phyloP scores from a whole-genome alignment of 768 basidiomycete species.

The Leccinum disarticulatum region DNA sequence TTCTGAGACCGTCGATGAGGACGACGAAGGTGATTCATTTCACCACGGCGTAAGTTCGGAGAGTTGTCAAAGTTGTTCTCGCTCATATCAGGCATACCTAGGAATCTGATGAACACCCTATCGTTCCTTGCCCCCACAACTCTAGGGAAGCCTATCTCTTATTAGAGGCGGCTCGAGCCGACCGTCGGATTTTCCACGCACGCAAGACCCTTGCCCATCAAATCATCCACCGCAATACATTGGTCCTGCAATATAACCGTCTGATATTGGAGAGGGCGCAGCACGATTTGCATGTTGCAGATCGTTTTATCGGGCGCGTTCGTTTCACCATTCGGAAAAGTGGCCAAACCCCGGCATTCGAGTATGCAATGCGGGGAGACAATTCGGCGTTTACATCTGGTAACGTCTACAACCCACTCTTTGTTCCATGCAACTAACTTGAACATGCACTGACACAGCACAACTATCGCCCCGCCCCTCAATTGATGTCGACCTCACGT shows the following conservation, averaged over 20 bases:
- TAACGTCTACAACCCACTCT: background rate
- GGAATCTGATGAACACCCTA: background rate
- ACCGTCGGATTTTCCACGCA: background rate
- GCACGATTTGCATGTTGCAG: background rate
- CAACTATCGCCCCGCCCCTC: background rate
- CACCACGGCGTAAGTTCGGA: background rate
- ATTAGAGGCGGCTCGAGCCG: background rate
- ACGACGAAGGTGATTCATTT: background rate
- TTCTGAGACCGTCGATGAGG: background rate
- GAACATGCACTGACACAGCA: background rate
- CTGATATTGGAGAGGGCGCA: background rate
- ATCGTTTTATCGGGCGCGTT: background rate
- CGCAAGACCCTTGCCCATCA: background rate
- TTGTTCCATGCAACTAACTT: background rate
- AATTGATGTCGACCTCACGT: background rate
- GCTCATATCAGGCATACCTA: background rate
- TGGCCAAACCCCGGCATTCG: background rate
- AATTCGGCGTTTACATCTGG: background rate
- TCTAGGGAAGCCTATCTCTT: background rate
- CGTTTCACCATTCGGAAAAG: background rate
- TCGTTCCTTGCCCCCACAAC: background rate
- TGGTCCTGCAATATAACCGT: background rate
- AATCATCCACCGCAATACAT: background rate
- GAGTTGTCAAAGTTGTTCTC: background rate
- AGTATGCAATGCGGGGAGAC: background rate